Percentiles rank a stretch among this genome's conserved stretches.
Evolutionary conservation across 768 basidiomycete genomes (phyloP).

Genomic region (Tricholoma sp.): DNA sequence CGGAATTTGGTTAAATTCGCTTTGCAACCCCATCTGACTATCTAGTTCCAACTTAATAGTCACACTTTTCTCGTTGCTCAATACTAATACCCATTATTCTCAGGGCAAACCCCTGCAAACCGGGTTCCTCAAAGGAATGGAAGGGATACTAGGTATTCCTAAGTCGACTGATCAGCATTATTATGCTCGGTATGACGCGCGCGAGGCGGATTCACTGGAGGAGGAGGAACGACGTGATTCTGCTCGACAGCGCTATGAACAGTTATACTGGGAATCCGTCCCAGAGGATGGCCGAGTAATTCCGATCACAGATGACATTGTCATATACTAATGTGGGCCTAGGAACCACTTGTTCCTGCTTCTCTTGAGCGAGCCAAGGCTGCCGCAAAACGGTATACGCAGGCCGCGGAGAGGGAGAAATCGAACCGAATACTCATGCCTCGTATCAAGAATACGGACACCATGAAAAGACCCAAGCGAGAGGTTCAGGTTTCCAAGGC

Average conservation of each 20-base stretch:
- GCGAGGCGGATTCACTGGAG: constrained; percentile 59
- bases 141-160: constrained; percentile 62
- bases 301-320: constrained; percentile 1
- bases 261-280: constrained; percentile 76
- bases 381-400: constrained; percentile 29
- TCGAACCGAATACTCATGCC: constrained; percentile 35
- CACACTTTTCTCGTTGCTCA: constrained; percentile 2
- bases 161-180: constrained; percentile 6
- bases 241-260: constrained; percentile 61
- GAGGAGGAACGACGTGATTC: constrained; percentile 49
- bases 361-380: constrained; percentile 45
- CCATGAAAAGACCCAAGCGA: constrained; percentile 29
- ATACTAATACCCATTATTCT: background rate
- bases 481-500: constrained; percentile 34
- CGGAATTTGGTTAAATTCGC: constrained; percentile 46
- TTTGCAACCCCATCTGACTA: constrained; percentile 73
- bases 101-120: constrained; percentile 70
- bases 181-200: constrained; percentile 38
- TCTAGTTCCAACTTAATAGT: constrained; percentile 6
- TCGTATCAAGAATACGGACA: constrained; percentile 29
- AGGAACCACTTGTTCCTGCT: constrained; percentile 64
- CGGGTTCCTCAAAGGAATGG: constrained; percentile 81
- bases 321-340: background rate
- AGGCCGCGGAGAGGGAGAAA: constrained; percentile 30
- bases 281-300: constrained; percentile 61